Evolutionary conservation across 1,139 yeast species (phyloP), one percentile per base, ranked within the genome.

Genomic region (Kazachstania sp.): DNA sequence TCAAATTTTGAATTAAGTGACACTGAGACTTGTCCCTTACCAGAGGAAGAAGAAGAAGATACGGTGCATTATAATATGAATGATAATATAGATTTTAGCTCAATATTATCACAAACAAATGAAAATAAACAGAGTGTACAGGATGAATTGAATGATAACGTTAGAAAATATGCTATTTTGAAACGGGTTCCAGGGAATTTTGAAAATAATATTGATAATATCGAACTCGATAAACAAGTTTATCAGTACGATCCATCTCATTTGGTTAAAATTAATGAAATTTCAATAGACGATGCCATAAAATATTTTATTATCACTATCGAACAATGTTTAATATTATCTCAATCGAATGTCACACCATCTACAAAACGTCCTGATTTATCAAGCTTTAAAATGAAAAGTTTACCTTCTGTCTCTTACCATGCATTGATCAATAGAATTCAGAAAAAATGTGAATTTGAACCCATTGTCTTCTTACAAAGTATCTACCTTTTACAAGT

Each of bases 371-470:
- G 16, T 32, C 18, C 36, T 6, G 36, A 32, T 32, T 32, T 32
- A 9, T 32, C 36, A 16, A 37, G 19, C 12, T 45, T 62, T 46
- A 44, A 44, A 29, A 63, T 63, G 67, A 60, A 62, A 39, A 56
- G 59, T 28, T 43, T 54, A 4, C 65, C 67, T 1, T 50, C 64
- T 2, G 45, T 63, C n/a, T 51, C 60, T 6, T 57, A 50, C 30
- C 42, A 50, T 36, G 54, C 55, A 18, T 56, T 61, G 15, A 44
- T 63, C 16, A 45, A 54, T 3, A 50, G 67, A 39, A 57, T 63
- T 9, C 64, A 63, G 34, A 40, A 58, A 16, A 63, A 63, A 52
- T 63, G 66, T 45, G 47, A 53, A 46, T 61, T 59, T 28, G 55
- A 59, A 8, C 45, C 64, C 4, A 49, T 55, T 3, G 56, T 62